Conservation (phyloP, 805 yeast species). For the Candida dendrica region DNA sequence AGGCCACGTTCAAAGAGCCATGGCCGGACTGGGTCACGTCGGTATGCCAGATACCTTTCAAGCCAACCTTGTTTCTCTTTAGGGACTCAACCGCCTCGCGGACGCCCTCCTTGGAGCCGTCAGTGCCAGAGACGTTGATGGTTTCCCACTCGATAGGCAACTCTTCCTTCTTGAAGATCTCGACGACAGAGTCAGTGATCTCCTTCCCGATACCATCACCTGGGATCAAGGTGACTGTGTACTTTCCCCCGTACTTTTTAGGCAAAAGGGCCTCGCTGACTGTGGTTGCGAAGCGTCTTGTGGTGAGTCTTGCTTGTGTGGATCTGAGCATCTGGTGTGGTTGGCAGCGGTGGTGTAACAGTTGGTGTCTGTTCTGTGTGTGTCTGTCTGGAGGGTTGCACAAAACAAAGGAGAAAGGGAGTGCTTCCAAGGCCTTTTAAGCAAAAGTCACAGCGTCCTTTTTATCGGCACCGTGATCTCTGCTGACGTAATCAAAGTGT, state of each 20-base stretch:
- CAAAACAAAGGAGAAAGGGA: too few relatives aligned
- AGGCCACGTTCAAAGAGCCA: conserved; percentile 89
- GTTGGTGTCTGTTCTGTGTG: conserved; percentile 9
- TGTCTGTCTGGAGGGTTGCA: conserved; percentile 24
- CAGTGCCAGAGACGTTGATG: conserved; percentile 58
- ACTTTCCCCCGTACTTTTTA: conserved; percentile 90
- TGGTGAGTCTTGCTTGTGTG: too few relatives aligned
- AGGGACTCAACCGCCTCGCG: conserved; percentile 83
- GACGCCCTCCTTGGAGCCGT: conserved; percentile 51
- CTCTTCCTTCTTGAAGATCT: conserved; percentile 78
- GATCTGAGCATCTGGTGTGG: too few relatives aligned
- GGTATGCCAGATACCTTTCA: conserved; percentile 93
- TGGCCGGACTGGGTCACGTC: conserved; percentile 72
- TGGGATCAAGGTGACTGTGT: conserved; percentile 90
- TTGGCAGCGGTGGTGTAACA: too few relatives aligned
- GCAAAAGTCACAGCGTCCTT: too few relatives aligned
- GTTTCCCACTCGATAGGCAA: conserved; percentile 94
- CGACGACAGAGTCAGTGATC: conserved; percentile 87
- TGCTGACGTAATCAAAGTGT: too few relatives aligned
- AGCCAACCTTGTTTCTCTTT: conserved; percentile 94
- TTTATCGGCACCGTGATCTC: too few relatives aligned
- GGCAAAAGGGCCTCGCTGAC: conserved; percentile 60
- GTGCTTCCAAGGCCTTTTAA: too few relatives aligned
- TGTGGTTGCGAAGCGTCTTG: conserved; percentile 46
- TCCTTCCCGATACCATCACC: conserved; percentile 98